Evolutionary conservation across 495 filamentous ascomycete species (phyloP).

Genomic region (Aspergillus indologenus): DNA sequence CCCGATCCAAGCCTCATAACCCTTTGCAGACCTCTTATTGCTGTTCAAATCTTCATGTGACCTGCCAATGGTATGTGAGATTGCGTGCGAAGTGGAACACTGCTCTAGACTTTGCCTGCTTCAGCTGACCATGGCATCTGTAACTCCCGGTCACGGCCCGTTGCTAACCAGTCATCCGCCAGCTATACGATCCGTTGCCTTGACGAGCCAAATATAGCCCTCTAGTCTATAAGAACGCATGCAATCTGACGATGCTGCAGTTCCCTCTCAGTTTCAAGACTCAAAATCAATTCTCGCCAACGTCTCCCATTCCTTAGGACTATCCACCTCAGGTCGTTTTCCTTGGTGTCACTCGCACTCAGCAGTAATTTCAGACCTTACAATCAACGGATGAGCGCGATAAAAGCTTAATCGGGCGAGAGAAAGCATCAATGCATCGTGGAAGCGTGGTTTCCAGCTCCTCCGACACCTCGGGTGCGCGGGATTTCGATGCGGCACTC

Average conservation of each 20-base stretch:
- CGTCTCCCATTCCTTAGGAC: slow-evolving; percentile 48
- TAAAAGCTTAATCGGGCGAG: slow-evolving; percentile 29
- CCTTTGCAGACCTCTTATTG: slow-evolving; percentile 12
- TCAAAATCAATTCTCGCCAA: slow-evolving; percentile 43
- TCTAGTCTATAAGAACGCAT: slow-evolving; percentile 41
- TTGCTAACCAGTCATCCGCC: slow-evolving; percentile 18
- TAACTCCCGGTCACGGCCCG: slow-evolving; percentile 9
- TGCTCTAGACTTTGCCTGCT: not conserved
- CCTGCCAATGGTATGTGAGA: slow-evolving; percentile 17
- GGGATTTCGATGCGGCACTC: slow-evolving; percentile 40
- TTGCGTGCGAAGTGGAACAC: slow-evolving; percentile 2
- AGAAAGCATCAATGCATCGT: slow-evolving; percentile 46
- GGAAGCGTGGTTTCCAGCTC: slow-evolving; percentile 44
- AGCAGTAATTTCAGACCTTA: slow-evolving; percentile 31
- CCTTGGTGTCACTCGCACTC: slow-evolving; percentile 36
- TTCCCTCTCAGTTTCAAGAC: slow-evolving; percentile 34
- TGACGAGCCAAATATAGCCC: slow-evolving; percentile 14
- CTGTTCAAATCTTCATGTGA: slow-evolving; percentile 6
- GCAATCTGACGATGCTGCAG: slow-evolving; percentile 47
- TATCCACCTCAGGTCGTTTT: slow-evolving; percentile 39
- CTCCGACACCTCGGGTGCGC: slow-evolving; percentile 41
- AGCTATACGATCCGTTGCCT: slow-evolving; percentile 23
- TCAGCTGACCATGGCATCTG: slow-evolving; percentile 3
- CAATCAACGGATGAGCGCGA: slow-evolving; percentile 33
- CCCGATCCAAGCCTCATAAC: slow-evolving; percentile 15